Conservation (phyloP, 2,329 filamentous ascomycete species). For the Neophaeococcomyces aloes region DNA sequence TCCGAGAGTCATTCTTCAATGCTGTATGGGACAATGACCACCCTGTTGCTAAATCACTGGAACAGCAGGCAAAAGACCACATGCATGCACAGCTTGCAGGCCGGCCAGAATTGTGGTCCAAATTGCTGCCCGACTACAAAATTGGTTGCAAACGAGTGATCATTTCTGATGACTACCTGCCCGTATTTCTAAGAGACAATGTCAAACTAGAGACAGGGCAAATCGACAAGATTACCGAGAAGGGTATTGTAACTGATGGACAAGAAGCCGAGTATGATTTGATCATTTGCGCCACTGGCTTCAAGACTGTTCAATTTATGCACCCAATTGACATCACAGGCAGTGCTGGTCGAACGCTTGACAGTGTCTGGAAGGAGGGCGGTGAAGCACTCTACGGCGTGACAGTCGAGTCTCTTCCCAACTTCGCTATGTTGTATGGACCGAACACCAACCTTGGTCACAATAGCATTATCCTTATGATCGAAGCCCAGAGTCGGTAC, state of each 20-base stretch:
- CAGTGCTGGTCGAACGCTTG: conserved; percentile 31
- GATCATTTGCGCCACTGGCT: conserved; percentile 49
- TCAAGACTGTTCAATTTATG: conserved; percentile 49
- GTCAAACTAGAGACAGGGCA: conserved; percentile 42
- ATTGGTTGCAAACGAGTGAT: conserved; percentile 36
- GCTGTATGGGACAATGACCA: conserved; percentile 34
- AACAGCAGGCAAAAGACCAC: conserved; percentile 27
- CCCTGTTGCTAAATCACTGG: conserved; percentile 32
- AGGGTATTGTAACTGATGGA: conserved; percentile 38
- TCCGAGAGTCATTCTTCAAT: conserved; percentile 40
- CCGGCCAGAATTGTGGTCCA: conserved; percentile 42
- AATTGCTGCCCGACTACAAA: conserved; percentile 44
- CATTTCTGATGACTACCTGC: conserved; percentile 47
- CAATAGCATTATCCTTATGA: conserved; percentile 52
- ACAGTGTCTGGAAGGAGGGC: conserved; percentile 45
- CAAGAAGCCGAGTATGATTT: conserved; percentile 43
- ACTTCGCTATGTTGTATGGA: conserved; percentile 49
- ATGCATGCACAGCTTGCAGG: conserved; percentile 40
- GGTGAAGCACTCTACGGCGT: conserved; percentile 43
- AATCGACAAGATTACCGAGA: conserved; percentile 38
- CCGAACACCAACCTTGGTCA: conserved; percentile 48
- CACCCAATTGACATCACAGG: conserved; percentile 46
- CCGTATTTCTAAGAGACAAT: conserved; percentile 37
- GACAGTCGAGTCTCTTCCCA: conserved; percentile 41
- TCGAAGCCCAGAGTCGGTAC: conserved; percentile 48